phyloP scores from a whole-genome alignment of 1,284 basidiomycete genomes.

The Sporisorium scitamineum region DNA sequence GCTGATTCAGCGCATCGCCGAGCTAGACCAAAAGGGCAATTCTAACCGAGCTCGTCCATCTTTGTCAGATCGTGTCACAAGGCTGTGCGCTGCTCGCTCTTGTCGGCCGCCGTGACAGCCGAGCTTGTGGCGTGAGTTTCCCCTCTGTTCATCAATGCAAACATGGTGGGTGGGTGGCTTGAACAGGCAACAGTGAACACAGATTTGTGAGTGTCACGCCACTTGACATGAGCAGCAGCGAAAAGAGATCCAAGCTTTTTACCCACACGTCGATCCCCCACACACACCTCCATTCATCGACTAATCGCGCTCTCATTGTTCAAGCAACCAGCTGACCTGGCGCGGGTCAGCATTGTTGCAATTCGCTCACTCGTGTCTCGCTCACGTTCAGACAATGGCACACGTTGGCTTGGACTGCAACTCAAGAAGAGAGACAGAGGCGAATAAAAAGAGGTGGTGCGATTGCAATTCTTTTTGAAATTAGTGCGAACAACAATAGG shows the following conservation, averaged over 20 bases:
- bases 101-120: neutral
- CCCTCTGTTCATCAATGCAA: neutral
- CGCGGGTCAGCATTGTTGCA: neutral
- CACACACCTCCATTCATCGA: neutral
- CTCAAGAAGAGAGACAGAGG: neutral
- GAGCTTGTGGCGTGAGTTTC: neutral
- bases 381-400: neutral
- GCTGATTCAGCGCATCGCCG: neutral
- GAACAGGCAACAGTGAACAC: neutral
- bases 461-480: slow-evolving; percentile 16
- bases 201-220: neutral
- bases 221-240: neutral
- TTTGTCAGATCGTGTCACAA: neutral
- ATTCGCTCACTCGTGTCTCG: neutral
- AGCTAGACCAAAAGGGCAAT: neutral
- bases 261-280: slow-evolving; percentile 2
- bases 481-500: neutral
- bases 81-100: neutral
- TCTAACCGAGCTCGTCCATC: neutral
- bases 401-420: neutral
- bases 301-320: neutral
- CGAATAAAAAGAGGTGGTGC: slow-evolving; percentile 37
- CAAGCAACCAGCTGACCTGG: neutral
- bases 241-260: neutral
- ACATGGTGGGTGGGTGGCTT: neutral